A percentile compares a stretch with the other conserved stretches of the same genome.
Conservation (phyloP, 192 early-diverging fungal species). For the Backusella morwellensis region DNA sequence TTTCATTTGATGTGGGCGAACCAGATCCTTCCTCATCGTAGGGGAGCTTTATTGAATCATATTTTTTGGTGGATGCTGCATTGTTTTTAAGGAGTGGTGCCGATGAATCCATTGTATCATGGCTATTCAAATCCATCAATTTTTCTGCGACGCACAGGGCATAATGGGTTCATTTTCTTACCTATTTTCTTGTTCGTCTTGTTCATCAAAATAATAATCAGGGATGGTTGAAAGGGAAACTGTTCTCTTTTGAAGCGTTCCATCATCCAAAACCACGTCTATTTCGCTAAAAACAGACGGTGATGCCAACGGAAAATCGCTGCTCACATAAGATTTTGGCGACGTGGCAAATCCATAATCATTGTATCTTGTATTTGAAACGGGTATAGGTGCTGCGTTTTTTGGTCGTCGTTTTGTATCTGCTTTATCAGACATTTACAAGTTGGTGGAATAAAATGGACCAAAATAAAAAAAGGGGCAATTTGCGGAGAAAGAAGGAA, state of each 20-base stretch:
- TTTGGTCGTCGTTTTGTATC: conserved; percentile 4
- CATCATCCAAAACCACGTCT: conserved; percentile 38
- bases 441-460: neutral
- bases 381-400: neutral
- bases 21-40: conserved; percentile 6
- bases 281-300: conserved; percentile 16
- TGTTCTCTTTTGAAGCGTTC: conserved; percentile 30
- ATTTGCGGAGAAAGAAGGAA: neutral
- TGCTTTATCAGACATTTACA: neutral
- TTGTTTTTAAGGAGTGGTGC: conserved; percentile 7
- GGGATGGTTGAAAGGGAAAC: conserved; percentile 36
- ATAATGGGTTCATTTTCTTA: neutral
- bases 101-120: neutral
- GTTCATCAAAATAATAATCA: neutral
- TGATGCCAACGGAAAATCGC: neutral
- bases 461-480: neutral
- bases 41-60: neutral
- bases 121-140: neutral
- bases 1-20: conserved; percentile 11
- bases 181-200: neutral
- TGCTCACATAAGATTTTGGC: neutral
- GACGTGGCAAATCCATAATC: conserved; percentile 4
- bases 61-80: neutral
- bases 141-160: neutral
- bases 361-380: neutral